phyloP scores from a whole-genome alignment of 139 green algal genomes.

The Yamagishiella unicocca region DNA sequence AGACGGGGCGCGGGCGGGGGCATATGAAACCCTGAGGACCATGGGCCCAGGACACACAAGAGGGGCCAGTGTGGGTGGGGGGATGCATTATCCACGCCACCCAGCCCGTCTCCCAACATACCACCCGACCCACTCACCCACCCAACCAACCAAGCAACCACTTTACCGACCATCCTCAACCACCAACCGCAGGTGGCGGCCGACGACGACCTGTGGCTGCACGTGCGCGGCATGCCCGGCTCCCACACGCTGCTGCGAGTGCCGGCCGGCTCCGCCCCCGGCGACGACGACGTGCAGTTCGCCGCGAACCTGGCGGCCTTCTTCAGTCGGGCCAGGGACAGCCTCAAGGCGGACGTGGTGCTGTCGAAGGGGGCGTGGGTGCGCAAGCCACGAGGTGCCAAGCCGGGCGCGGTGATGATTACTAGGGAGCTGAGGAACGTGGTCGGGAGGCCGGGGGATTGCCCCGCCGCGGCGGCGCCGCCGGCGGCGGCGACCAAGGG shows the following conservation, averaged over 20 bases:
- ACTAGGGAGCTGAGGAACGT: slow-evolving; percentile 73
- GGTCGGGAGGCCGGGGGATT: slow-evolving; percentile 64
- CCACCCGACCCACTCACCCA: too few species aligned
- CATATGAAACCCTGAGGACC: too few species aligned
- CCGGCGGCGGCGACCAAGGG: neutral
- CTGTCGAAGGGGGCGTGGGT: slow-evolving; percentile 63
- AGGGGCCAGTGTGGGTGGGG: too few species aligned
- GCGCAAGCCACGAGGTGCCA: slow-evolving; percentile 86
- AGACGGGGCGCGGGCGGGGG: neutral
- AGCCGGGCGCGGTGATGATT: slow-evolving; percentile 81
- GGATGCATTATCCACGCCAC: too few species aligned
- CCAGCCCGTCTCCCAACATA: too few species aligned
- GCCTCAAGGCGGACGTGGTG: slow-evolving; percentile 73
- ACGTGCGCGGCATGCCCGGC: slow-evolving; percentile 82
- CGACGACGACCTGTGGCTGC: slow-evolving; percentile 87
- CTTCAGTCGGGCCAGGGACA: slow-evolving; percentile 68
- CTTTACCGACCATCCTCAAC: too few species aligned
- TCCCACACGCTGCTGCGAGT: slow-evolving; percentile 62
- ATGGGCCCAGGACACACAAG: too few species aligned
- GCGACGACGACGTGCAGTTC: slow-evolving; percentile 73
- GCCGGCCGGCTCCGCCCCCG: neutral
- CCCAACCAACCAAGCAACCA: too few species aligned
- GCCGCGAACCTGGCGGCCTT: slow-evolving; percentile 82
- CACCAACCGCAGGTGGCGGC: slow-evolving; percentile 67
- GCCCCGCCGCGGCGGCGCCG: slow-evolving; percentile 32